phyloP scores from a whole-genome alignment of 108 stramenopile genomes.

The Cyclotella choctawhatcheeana region DNA sequence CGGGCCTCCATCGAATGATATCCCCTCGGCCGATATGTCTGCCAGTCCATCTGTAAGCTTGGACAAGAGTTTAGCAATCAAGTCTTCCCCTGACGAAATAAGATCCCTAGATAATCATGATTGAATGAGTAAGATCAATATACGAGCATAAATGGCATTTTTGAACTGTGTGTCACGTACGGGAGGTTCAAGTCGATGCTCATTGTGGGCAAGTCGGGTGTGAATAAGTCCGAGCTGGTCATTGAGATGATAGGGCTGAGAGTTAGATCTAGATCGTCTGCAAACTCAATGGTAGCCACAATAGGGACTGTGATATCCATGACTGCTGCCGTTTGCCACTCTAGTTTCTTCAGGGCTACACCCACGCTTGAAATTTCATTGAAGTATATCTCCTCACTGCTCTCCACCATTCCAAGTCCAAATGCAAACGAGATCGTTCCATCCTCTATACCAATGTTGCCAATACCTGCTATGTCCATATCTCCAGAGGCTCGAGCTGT shows the following conservation, averaged over 20 bases:
- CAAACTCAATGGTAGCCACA: not conserved
- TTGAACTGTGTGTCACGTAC: too few relatives aligned
- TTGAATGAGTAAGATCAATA: not conserved
- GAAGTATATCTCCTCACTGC: slow-evolving; percentile 18
- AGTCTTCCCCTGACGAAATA: slow-evolving; percentile 8
- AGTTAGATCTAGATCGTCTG: not conserved
- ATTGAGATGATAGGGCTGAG: slow-evolving; percentile 18
- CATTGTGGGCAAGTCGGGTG: not conserved
- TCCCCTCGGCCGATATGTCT: not conserved
- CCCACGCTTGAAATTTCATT: slow-evolving; percentile 3
- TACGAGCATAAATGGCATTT: too few relatives aligned
- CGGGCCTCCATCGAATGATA: slow-evolving; percentile 7
- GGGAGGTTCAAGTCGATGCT: slow-evolving; percentile 18
- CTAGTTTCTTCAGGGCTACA: slow-evolving; percentile 15
- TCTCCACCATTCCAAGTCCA: slow-evolving; percentile 22
- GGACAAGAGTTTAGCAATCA: slow-evolving; percentile 11
- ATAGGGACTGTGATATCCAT: slow-evolving; percentile 24
- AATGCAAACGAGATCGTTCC: slow-evolving; percentile 23
- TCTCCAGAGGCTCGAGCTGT: slow-evolving; percentile 15
- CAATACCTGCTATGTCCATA: slow-evolving; percentile 21
- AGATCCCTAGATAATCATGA: slow-evolving; percentile 6
- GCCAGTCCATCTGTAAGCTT: slow-evolving; percentile 10
- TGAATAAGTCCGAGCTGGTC: slow-evolving; percentile 16
- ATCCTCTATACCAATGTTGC: slow-evolving; percentile 2
- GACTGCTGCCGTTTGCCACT: slow-evolving; percentile 24